These are phyloP conservation scores for Naumovozyma castellii DNA, from an alignment of 805 yeast species.

Conservation along the genomic window DNA sequence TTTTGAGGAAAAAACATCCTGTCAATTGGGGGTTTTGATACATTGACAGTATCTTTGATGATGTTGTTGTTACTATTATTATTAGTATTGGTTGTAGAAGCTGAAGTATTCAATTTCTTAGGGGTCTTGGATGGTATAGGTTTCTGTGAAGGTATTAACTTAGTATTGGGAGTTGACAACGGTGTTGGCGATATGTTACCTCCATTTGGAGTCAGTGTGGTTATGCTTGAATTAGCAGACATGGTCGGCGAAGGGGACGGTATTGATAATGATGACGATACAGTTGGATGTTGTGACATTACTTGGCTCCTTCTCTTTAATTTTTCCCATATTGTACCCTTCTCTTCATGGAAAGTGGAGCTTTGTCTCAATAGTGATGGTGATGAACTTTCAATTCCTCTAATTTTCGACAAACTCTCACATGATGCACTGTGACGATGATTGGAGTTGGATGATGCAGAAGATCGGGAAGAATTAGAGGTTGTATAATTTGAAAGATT, in stretches of 20 bases:
- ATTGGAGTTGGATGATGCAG: neutral
- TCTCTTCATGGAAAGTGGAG: constrained; percentile 15
- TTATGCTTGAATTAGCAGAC: constrained; percentile 3
- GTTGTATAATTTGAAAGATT: neutral
- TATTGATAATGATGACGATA: constrained; percentile 4
- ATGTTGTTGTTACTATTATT: neutral
- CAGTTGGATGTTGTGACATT: constrained; percentile 3
- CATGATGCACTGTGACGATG: constrained; percentile 4
- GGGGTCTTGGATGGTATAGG: neutral
- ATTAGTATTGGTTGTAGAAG: neutral
- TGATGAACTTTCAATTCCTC: constrained; percentile 7
- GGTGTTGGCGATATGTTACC: constrained; percentile 2
- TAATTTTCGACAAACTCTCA: constrained; percentile 13
- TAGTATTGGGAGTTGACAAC: neutral
- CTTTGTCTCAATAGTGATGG: constrained; percentile 11
- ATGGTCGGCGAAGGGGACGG: constrained; percentile 5
- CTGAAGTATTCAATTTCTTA: neutral
- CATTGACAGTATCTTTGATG: neutral
- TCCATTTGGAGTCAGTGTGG: constrained; percentile 6
- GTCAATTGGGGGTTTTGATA: neutral
- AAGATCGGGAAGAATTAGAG: neutral
- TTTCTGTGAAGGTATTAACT: neutral
- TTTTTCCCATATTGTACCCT: constrained; percentile 23
- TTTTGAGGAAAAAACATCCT: neutral
- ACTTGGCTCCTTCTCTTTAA: constrained; percentile 22